Evolutionary conservation across 1,139 yeast genomes (phyloP).

Genomic region (Ashbya aceris): DNA sequence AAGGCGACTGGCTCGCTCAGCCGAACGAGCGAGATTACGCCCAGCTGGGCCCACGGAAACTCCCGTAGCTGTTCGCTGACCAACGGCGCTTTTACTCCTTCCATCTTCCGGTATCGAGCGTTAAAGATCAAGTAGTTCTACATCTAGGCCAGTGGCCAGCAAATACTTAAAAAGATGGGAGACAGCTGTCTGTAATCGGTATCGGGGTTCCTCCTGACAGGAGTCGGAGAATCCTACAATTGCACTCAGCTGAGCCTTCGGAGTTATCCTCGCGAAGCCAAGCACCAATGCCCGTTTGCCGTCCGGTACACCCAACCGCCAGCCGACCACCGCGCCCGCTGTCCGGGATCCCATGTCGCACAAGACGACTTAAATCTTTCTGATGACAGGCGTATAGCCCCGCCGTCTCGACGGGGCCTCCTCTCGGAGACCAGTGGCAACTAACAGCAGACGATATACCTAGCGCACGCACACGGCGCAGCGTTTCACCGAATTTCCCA

Average conservation of each 20-base stretch:
- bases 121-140: too few species aligned
- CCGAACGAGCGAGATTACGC: slow-evolving; percentile 30
- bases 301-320: slow-evolving; percentile 17
- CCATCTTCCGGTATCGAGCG: too few species aligned
- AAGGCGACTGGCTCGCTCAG: slow-evolving; percentile 56
- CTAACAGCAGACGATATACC: neutral
- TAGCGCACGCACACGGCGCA: slow-evolving; percentile 9
- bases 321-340: slow-evolving; percentile 19
- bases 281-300: neutral
- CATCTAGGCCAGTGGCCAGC: too few species aligned
- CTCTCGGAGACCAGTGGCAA: slow-evolving; percentile 21
- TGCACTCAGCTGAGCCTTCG: slow-evolving; percentile 31
- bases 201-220: slow-evolving; percentile 24
- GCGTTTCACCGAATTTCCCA: slow-evolving; percentile 34
- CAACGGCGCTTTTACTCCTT: too few species aligned
- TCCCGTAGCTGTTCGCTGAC: neutral
- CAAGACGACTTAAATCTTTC: slow-evolving; percentile 15
- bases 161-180: neutral
- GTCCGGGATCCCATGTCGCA: slow-evolving; percentile 25
- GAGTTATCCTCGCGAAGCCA: slow-evolving; percentile 5
- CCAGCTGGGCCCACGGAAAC: neutral
- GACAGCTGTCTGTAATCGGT: slow-evolving; percentile 27
- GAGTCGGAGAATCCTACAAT: slow-evolving; percentile 24
- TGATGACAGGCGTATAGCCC: slow-evolving; percentile 16
- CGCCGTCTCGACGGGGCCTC: slow-evolving; percentile 20